Conservation (phyloP, 106 monocot species). For the Allium fistulosum region DNA sequence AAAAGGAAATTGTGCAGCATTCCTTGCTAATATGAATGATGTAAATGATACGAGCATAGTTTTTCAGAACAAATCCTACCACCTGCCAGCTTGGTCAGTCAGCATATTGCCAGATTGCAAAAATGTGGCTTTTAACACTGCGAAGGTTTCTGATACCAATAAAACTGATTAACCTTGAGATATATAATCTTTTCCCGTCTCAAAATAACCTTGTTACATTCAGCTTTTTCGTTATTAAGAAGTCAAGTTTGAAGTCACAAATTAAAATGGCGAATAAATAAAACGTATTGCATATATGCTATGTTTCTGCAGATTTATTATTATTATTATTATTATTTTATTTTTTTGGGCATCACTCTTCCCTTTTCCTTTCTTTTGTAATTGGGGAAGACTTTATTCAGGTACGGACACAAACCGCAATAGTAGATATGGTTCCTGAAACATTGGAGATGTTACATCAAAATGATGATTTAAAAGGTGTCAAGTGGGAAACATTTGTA, state of each 20-base stretch:
- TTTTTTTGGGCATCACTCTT: no score
- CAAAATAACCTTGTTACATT: no score
- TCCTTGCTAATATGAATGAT: constrained; percentile 78
- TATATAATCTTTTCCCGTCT: no score
- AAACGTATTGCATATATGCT: no score
- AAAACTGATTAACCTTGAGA: no score
- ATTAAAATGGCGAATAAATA: no score
- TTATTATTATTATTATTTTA: no score
- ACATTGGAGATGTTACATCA: constrained; percentile 19
- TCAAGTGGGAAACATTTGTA: constrained; percentile 54
- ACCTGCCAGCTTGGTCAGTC: constrained; percentile 92
- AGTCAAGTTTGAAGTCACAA: no score
- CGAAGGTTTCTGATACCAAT: constrained; percentile 41
- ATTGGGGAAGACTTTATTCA: constrained; percentile 16
- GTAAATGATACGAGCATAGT: constrained; percentile 40
- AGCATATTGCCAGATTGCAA: constrained; percentile 89
- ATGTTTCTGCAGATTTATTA: no score
- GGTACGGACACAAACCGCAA: constrained; percentile 66
- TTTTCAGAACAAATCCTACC: constrained; percentile 69
- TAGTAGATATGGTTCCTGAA: constrained; percentile 72
- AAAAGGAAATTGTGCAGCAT: constrained; percentile 69
- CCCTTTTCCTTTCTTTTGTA: no score
- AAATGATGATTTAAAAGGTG: constrained; percentile 10
- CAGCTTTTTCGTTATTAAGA: no score
- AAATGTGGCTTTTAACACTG: constrained; percentile 82